phyloP scores from a whole-genome alignment of 108 stramenopile species.

The Mediolabrus comicus region DNA sequence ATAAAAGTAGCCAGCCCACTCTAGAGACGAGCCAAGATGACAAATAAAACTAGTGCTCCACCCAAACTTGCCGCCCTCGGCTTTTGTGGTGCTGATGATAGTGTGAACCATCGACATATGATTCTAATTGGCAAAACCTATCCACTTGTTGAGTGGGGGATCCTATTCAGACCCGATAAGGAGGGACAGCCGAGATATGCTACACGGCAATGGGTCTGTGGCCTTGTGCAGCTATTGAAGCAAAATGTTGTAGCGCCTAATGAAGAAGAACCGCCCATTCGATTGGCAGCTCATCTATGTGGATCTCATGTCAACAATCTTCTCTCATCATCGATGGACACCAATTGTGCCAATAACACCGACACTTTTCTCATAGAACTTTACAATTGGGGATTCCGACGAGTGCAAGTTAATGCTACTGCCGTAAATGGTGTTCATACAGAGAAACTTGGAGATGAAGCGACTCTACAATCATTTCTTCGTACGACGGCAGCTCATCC shows the following conservation, averaged over 20 bases:
- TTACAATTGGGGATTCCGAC: slow-evolving; percentile 66
- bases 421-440: slow-evolving; percentile 91
- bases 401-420: slow-evolving; percentile 95
- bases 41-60: neutral
- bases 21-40: neutral
- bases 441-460: slow-evolving; percentile 43
- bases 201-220: slow-evolving; percentile 67
- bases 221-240: slow-evolving; percentile 13
- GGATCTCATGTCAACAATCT: slow-evolving; percentile 86
- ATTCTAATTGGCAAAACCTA: slow-evolving; percentile 56
- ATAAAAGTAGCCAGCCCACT: no score
- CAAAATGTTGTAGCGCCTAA: neutral
- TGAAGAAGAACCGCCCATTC: slow-evolving; percentile 30
- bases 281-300: slow-evolving; percentile 91
- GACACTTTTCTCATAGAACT: slow-evolving; percentile 63
- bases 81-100: slow-evolving; percentile 93
- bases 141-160: slow-evolving; percentile 89
- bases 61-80: slow-evolving; percentile 75
- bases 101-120: slow-evolving; percentile 78
- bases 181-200: slow-evolving; percentile 90
- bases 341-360: slow-evolving; percentile 31
- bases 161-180: slow-evolving; percentile 92
- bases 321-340: slow-evolving; percentile 32
- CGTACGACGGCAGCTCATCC: slow-evolving; percentile 43
- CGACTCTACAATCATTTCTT: slow-evolving; percentile 48